phyloP scores from a whole-genome alignment of 129 eudicot genomes.

The Arctium lappa region DNA sequence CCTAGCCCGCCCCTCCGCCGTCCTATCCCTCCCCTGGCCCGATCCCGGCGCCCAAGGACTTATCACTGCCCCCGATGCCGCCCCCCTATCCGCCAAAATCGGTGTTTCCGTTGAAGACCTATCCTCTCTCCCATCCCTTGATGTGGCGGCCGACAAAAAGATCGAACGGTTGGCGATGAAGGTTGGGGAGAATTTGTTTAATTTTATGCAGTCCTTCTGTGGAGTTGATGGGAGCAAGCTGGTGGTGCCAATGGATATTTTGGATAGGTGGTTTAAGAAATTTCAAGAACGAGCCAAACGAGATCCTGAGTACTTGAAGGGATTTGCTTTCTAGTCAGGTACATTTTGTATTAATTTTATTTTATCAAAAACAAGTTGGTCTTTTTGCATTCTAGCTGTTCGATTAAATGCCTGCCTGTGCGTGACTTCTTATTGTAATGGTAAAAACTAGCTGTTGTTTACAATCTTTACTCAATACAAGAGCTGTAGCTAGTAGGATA shows the following conservation, averaged over 20 bases:
- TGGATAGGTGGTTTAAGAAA: conserved; percentile 98
- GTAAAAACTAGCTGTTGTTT: neutral
- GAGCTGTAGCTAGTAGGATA: no score
- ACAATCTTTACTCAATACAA: neutral
- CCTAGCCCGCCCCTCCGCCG: conserved; percentile 76
- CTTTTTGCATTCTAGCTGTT: neutral
- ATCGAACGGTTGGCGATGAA: conserved; percentile 83
- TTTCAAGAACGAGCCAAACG: conserved; percentile 93
- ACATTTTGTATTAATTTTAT: neutral
- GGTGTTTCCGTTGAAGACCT: conserved; percentile 83
- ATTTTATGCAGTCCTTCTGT: conserved; percentile 98
- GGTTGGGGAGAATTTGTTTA: conserved; percentile 91
- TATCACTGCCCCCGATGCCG: conserved; percentile 49
- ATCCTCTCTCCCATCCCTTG: conserved; percentile 69
- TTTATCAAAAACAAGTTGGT: neutral
- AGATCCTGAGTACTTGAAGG: conserved; percentile 89
- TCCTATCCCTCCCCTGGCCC: conserved; percentile 79
- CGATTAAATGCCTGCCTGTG: neutral
- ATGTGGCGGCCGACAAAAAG: conserved; percentile 74
- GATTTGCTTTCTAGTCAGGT: conserved; percentile 68
- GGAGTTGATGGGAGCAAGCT: conserved; percentile 90
- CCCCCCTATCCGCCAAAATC: conserved; percentile 75
- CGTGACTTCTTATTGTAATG: neutral
- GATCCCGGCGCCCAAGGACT: conserved; percentile 49
- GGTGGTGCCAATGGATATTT: conserved; percentile 90